phyloP scores from a whole-genome alignment of 202 grass and related monocot species.

The Cymbopogon flexuosus region DNA sequence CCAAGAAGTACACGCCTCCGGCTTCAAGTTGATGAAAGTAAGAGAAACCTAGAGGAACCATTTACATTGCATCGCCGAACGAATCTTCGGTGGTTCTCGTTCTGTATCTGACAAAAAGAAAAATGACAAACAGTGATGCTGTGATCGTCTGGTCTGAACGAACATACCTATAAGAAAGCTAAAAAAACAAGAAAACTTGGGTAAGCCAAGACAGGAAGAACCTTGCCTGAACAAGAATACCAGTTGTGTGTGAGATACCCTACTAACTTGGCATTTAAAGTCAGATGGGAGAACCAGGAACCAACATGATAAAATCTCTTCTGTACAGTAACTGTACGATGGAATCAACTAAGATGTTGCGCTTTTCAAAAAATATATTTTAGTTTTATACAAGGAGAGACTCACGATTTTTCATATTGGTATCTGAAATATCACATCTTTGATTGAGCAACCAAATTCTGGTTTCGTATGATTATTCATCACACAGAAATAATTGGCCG shows the following conservation, averaged over 20 bases:
- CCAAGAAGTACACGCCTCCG: background rate
- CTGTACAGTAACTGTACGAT: background rate
- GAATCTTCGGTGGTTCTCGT: background rate
- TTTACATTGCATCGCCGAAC: background rate
- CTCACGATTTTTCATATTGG: background rate
- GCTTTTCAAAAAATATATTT: background rate
- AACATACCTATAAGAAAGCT: slow-evolving; percentile 4
- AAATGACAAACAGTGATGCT: background rate
- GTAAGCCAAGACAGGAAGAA: background rate
- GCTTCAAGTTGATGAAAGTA: background rate
- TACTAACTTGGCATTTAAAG: background rate
- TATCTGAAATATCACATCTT: slow-evolving; percentile 9
- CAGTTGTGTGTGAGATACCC: background rate
- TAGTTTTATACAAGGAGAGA: background rate
- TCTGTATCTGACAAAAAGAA: background rate
- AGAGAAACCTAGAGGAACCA: background rate
- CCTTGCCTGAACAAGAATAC: background rate
- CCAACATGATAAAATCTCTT: slow-evolving; percentile 16
- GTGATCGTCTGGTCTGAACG: background rate
- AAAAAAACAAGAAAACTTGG: background rate
- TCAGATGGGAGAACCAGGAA: background rate
- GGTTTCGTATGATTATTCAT: background rate
- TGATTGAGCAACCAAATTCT: slow-evolving; percentile 1
- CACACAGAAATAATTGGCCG: background rate
- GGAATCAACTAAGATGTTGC: slow-evolving; percentile 26